Conservation (phyloP, 306 rosid species). For the Cicer pinnatifidum region DNA sequence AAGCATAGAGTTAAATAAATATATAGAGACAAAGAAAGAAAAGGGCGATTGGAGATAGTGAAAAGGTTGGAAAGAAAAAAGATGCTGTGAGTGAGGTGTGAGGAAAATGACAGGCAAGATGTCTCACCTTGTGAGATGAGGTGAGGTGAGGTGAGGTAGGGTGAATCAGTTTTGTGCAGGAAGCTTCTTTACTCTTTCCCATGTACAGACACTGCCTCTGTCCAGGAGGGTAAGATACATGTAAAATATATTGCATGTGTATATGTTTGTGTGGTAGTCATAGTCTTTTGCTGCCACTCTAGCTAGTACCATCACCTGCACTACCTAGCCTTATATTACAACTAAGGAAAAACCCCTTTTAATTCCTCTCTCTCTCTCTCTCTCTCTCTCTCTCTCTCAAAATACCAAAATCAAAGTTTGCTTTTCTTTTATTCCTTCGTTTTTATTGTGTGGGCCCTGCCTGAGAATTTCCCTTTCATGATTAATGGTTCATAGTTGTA, state of each 20-base stretch:
- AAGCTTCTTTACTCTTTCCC: conserved; percentile 84
- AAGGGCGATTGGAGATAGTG: conserved; percentile 16
- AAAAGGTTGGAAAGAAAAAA: conserved; percentile 8
- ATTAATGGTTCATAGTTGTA: no score
- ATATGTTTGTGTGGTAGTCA: conserved; percentile 16
- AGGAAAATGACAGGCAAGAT: conserved; percentile 52
- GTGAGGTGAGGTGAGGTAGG: not conserved
- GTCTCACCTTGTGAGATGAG: conserved; percentile 19
- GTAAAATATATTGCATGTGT: not conserved
- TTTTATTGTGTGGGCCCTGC: no score
- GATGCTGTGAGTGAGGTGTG: conserved; percentile 36
- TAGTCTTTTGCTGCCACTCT: not conserved
- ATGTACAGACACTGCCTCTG: conserved; percentile 52
- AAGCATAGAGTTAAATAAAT: not conserved
- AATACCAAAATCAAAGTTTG: no score
- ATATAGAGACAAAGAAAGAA: not conserved
- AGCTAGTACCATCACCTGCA: not conserved
- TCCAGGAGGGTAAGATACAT: conserved; percentile 29
- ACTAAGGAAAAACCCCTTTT: conserved; percentile 1
- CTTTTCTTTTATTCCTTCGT: no score
- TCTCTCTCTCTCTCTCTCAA: no score
- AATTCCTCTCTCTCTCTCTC: no score
- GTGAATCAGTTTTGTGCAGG: conserved; percentile 64
- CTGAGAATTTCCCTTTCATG: no score
- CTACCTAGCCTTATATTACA: conserved; percentile 38